Evolutionary conservation across 2,329 filamentous ascomycete species (phyloP), one percentile per base, ranked within the genome.

Genomic region (Nakataea oryzae): DNA sequence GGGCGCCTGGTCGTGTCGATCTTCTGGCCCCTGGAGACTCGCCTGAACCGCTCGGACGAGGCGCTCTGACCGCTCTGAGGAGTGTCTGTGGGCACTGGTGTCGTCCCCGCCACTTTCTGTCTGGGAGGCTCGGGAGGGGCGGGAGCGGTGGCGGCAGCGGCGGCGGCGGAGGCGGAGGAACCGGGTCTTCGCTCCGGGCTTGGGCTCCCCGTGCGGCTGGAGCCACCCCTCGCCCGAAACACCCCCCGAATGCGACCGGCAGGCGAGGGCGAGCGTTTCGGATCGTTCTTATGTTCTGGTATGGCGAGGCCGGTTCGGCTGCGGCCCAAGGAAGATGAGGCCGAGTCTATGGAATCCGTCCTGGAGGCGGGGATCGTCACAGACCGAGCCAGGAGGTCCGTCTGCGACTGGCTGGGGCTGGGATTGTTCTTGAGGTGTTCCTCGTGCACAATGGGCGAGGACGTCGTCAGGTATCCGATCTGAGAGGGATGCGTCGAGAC

Each of bases 241-340:
- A 87, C 88, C 70, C 87, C 86, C 72, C 84, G 88, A 64, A 93
- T 78, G 69, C 86, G 90, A 69, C 86, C 84, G 60, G 83, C 85
- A 13, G 89, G 88, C 12, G 91, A 93, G 26, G 83, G 79, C 28
- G 85, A 85, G 64, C 88, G 83, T 67, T 81, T 81, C 57, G 74
- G 71, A 63, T 76, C 75, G 67, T 73, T 76, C 64, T 76, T 75
- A 67, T 73, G 76, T 66, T 69, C 70, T 58, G 76, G 78, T 62
- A 73, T 75, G 67, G 72, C 78, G 64, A 77, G 76, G 63, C 69
- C 74, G 57, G 74, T 74, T 59, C 73, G 72, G 68, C 70, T 72
- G 64, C 69, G 61, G 63, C 66, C 50, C 70, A 75, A 64, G 57
- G 70, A 63, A 56, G 69, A 54, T 13, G 58, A 59, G 58, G 65